Evolutionary conservation across 352 stramenopile genomes (phyloP).

Genomic region (Phytophthora multivora): DNA sequence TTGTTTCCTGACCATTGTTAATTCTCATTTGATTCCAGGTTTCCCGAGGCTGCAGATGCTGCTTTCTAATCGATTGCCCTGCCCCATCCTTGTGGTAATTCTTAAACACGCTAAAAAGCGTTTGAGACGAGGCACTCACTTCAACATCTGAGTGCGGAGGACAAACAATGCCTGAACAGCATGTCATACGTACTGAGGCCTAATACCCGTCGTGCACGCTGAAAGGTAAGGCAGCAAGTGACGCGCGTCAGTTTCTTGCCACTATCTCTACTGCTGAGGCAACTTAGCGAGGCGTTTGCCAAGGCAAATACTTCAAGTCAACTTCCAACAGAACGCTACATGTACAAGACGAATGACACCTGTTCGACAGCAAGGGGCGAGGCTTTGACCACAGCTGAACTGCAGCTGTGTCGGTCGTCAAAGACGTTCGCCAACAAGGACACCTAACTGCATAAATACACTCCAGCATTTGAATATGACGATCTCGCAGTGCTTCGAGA

Average conservation of each 20-base stretch:
- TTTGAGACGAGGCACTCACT: constrained; percentile 15
- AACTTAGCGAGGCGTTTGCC: constrained; percentile 1
- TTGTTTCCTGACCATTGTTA: constrained; percentile 1
- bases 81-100: constrained; percentile 8
- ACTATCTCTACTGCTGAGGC: background rate
- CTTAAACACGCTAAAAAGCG: constrained; percentile 12
- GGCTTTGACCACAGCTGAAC: background rate
- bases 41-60: constrained; percentile 13
- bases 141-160: constrained; percentile 1
- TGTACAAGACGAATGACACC: background rate
- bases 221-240: background rate
- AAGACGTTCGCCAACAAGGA: constrained; percentile 8
- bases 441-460: constrained; percentile 30
- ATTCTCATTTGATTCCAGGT: constrained; percentile 11
- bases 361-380: background rate
- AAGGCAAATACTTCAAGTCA: background rate
- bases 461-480: constrained; percentile 26
- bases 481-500: constrained; percentile 6
- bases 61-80: constrained; percentile 12
- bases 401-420: constrained; percentile 4
- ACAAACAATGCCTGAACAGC: background rate
- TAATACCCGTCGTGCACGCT: background rate
- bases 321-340: background rate
- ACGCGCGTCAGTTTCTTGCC: background rate
- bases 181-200: background rate